Conservation (phyloP, 1,284 basidiomycete genomes). For the Spongiforma sp. region DNA sequence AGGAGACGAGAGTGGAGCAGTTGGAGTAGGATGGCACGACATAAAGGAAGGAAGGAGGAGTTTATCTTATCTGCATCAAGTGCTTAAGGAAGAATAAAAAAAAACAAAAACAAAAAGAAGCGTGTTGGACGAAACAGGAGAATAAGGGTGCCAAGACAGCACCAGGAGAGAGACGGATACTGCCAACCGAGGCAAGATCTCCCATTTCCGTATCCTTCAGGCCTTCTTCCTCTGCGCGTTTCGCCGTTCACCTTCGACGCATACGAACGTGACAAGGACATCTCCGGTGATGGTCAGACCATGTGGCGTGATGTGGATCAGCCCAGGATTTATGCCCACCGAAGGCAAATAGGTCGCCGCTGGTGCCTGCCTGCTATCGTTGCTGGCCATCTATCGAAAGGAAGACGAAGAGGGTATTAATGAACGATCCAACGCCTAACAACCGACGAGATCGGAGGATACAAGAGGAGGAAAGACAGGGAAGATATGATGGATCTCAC, state of each 20-base stretch:
- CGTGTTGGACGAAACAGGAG: too few relatives aligned
- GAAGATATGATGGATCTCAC: constrained; percentile 10
- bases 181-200: background rate
- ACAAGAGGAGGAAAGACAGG: background rate
- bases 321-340: constrained; percentile 30
- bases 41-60: background rate
- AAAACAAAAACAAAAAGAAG: background rate
- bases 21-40: background rate
- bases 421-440: constrained; percentile 3
- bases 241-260: constrained; percentile 39
- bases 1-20: background rate
- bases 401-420: background rate
- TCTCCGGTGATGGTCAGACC: constrained; percentile 38
- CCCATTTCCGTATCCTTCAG: too few relatives aligned
- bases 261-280: constrained; percentile 39
- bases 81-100: background rate
- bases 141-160: too few relatives aligned
- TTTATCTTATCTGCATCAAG: background rate
- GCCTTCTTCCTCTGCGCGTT: constrained; percentile 30
- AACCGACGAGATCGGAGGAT: background rate
- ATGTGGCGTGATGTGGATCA: constrained; percentile 41
- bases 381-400: constrained; percentile 33
- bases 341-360: constrained; percentile 36
- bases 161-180: background rate
- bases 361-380: constrained; percentile 40